phyloP scores from a whole-genome alignment of 164 flowering plant genomes.

The Magnolia changhungtana region DNA sequence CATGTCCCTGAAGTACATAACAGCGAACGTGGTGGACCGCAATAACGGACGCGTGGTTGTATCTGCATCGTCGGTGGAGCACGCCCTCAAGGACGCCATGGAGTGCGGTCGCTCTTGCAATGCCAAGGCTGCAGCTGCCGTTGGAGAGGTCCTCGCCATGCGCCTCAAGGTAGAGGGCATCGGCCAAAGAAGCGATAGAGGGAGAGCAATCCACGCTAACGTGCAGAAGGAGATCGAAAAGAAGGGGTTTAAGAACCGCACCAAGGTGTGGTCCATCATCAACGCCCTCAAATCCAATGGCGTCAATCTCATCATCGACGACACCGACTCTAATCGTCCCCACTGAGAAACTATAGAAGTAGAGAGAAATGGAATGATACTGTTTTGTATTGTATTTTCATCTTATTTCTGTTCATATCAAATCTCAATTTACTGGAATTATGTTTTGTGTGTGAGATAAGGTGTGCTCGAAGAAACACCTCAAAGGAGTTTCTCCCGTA shows the following conservation, averaged over 20 bases:
- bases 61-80: conserved; percentile 89
- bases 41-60: conserved; percentile 74
- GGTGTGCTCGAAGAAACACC: conserved; percentile 7
- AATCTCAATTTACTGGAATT: too few species aligned
- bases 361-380: too few species aligned
- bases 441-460: background rate
- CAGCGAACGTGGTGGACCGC: conserved; percentile 91
- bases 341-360: background rate
- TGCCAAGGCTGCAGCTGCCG: conserved; percentile 81
- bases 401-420: too few species aligned
- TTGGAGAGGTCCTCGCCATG: conserved; percentile 94
- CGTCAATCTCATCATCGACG: conserved; percentile 62
- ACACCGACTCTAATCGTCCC: conserved; percentile 14
- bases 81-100: conserved; percentile 54
- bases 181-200: conserved; percentile 48
- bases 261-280: conserved; percentile 85
- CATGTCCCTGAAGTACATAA: conserved; percentile 83
- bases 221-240: conserved; percentile 74
- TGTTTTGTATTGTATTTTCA: too few species aligned
- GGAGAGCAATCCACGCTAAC: conserved; percentile 65
- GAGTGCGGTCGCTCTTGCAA: conserved; percentile 85
- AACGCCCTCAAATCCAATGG: conserved; percentile 75
- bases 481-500: background rate
- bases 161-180: conserved; percentile 86
- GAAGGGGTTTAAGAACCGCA: conserved; percentile 64